Evolutionary conservation across 2,329 filamentous ascomycete species (phyloP), one percentile per base, ranked within the genome.

Genomic region (Fusarium sp.): DNA sequence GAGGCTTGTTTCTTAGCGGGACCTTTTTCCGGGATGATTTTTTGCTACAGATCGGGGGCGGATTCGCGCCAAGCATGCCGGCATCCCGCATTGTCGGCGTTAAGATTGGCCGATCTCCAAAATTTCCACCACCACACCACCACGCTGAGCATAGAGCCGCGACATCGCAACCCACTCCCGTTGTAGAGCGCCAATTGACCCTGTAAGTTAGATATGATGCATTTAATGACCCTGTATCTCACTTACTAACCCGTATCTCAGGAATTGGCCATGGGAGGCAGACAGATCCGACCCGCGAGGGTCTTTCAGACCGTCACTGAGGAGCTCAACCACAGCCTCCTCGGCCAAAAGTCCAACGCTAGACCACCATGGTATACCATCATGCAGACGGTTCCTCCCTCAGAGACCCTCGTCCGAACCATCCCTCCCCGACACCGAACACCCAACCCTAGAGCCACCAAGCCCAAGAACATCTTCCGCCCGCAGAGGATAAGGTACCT

Each of bases 401-500:
- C 88, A 75, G 89, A 92, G 80, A 86, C 87, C 45, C 80, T 90
- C 69, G 87, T 87, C 29, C 87, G 91, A 64, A 86, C 87, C 7
- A 81, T 88, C 64, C 85, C 89, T 3, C 80, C 84, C 18, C 84
- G 86, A 64, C 88, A 89, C 77, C 81, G 80, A 57, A 62, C 77
- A 29, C 74, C 76, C 5, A 80, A 84, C 68, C 80, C 81, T n/a
- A 90, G 87, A 78, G 67, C 77, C 34, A 83, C 84, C 61, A 86
- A 87, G 81, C 88, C 93, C 34, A 94, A 91, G 83, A 90, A 91
- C 76, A 85, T 98, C 77, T 98, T 95, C 86, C 90, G 92, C 77
- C 96, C 96, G 2, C 89, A 95, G 74, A 84, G 87, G 67, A 92
- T 99, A 73, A 85, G 85, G 63, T 98, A 96, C 81, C 90, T 93